Conservation (phyloP, 257 asterid genomes). For the Paulownia fortunei region DNA sequence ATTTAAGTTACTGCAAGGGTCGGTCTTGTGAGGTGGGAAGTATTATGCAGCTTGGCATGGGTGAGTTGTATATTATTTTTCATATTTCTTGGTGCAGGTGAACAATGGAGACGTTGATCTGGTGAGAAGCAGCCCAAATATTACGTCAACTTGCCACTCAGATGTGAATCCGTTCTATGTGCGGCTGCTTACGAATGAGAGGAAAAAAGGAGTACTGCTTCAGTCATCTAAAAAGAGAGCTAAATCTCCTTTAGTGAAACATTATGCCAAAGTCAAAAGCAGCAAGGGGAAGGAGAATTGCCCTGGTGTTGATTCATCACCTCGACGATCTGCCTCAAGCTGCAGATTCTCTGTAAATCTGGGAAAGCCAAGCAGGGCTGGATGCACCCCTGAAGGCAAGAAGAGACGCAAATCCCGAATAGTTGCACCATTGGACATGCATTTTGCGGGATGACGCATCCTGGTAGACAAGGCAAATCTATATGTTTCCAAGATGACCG, state of each 20-base stretch:
- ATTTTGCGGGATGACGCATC: conserved; percentile 45
- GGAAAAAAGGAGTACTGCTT: conserved; percentile 45
- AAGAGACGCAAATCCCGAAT: conserved; percentile 70
- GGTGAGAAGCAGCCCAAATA: conserved; percentile 34
- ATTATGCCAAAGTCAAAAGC: conserved; percentile 30
- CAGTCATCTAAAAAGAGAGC: conserved; percentile 65
- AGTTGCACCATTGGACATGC: conserved; percentile 54
- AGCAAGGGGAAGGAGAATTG: conserved; percentile 58
- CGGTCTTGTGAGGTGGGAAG: neutral
- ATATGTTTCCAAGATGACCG: neutral
- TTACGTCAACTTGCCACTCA: conserved; percentile 59
- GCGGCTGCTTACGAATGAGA: conserved; percentile 51
- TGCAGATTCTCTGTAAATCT: conserved; percentile 43
- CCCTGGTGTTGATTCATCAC: conserved; percentile 42
- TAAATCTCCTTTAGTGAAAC: conserved; percentile 54
- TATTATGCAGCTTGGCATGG: neutral
- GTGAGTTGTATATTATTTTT: neutral
- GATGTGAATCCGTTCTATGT: conserved; percentile 62
- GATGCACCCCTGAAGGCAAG: conserved; percentile 77
- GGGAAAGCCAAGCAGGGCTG: conserved; percentile 49
- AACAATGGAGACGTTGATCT: conserved; percentile 83
- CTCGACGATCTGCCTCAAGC: conserved; percentile 48
- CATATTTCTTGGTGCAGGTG: conserved; percentile 52
- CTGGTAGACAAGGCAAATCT: conserved; percentile 1
- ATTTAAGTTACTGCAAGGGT: neutral